Conservation (phyloP, 306 rosid genomes). For the Casuarina equisetifolia region DNA sequence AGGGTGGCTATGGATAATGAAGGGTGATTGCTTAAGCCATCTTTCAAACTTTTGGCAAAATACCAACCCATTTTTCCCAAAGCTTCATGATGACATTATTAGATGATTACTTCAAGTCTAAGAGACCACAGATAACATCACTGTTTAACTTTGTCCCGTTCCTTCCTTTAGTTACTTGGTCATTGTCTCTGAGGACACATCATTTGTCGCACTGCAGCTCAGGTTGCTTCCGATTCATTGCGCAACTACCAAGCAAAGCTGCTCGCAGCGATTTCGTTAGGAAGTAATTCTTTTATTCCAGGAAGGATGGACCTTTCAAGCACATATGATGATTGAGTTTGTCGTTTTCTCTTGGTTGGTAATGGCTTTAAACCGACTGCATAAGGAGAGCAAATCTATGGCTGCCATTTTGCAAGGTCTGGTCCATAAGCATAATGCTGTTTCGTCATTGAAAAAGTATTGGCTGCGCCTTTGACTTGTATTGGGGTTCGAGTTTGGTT, state of each 20-base stretch:
- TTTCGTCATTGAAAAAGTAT: neutral
- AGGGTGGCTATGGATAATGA: neutral
- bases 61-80: neutral
- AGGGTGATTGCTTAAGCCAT: constrained; percentile 23
- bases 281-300: neutral
- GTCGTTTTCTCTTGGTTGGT: neutral
- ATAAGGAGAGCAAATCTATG: neutral
- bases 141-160: constrained; percentile 3
- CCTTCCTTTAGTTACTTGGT: constrained; percentile 1
- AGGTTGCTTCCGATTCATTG: neutral
- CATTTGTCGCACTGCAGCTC: neutral
- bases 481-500: neutral
- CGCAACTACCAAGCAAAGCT: neutral
- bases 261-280: neutral
- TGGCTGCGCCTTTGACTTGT: neutral
- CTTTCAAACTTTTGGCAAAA: constrained; percentile 5
- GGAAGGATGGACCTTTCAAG: neutral
- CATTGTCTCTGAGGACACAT: neutral
- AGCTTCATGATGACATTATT: constrained; percentile 23
- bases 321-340: neutral
- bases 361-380: neutral
- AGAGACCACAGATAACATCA: constrained; percentile 26
- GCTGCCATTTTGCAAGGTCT: neutral
- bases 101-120: constrained; percentile 43
- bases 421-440: neutral